phyloP scores from a whole-genome alignment of 2,329 filamentous ascomycete genomes.

The Phyllosticta citribraziliensis region DNA sequence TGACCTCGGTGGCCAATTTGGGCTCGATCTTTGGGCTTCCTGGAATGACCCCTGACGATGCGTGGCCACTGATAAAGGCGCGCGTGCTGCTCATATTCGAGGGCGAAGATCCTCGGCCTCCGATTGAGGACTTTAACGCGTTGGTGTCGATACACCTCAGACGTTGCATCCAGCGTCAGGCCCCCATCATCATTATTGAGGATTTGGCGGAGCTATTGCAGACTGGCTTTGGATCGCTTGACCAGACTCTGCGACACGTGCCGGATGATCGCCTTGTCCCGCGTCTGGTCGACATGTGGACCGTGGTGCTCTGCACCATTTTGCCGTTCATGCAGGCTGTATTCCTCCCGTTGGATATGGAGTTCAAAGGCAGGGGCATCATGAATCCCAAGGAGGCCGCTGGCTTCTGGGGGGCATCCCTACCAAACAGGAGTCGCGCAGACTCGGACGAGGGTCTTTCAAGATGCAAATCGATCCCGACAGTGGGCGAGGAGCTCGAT shows the following conservation, averaged over 20 bases:
- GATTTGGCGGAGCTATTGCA: slow-evolving; percentile 64
- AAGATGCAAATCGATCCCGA: slow-evolving; percentile 33
- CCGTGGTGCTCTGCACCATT: slow-evolving; percentile 82
- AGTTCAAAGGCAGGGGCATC: slow-evolving; percentile 80
- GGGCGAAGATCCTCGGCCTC: slow-evolving; percentile 68
- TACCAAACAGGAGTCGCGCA: slow-evolving; percentile 16
- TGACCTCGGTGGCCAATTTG: slow-evolving; percentile 29
- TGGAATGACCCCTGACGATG: slow-evolving; percentile 55
- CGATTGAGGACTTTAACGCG: slow-evolving; percentile 74
- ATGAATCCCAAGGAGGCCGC: slow-evolving; percentile 69
- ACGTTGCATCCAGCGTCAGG: slow-evolving; percentile 64
- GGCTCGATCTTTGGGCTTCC: slow-evolving; percentile 38
- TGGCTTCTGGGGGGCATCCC: slow-evolving; percentile 79
- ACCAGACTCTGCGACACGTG: slow-evolving; percentile 68
- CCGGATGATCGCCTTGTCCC: slow-evolving; percentile 85
- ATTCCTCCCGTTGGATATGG: slow-evolving; percentile 84
- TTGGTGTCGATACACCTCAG: slow-evolving; percentile 71
- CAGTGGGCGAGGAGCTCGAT: slow-evolving; percentile 57
- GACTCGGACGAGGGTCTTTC: slow-evolving; percentile 35
- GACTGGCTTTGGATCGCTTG: slow-evolving; percentile 79
- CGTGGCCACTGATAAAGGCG: slow-evolving; percentile 71
- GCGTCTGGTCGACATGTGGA: slow-evolving; percentile 85
- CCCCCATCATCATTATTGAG: slow-evolving; percentile 61
- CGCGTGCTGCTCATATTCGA: slow-evolving; percentile 71
- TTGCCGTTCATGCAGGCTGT: slow-evolving; percentile 92